phyloP scores from a whole-genome alignment of 176 grass and related monocot genomes.

The Oryza rufipogon region DNA sequence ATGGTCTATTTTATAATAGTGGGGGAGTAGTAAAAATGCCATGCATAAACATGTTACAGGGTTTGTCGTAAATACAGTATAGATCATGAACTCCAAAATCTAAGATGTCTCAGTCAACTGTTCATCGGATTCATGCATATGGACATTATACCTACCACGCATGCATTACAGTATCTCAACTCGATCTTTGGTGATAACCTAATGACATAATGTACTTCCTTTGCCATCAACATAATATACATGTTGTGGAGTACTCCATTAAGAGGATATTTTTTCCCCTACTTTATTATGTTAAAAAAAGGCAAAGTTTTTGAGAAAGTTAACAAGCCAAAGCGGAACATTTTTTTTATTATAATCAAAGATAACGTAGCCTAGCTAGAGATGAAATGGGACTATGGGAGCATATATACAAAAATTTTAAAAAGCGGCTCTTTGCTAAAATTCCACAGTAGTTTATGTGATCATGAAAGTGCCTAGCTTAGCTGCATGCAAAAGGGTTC shows the following conservation, averaged over 20 bases:
- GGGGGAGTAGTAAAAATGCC: too few relatives aligned
- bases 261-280: neutral
- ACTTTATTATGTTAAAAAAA: neutral
- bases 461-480: neutral
- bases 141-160: neutral
- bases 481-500: neutral
- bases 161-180: neutral
- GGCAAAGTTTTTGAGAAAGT: neutral
- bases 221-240: neutral
- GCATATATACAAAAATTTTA: neutral
- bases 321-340: neutral
- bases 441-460: neutral
- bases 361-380: neutral
- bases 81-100: too few relatives aligned
- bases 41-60: too few relatives aligned
- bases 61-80: too few relatives aligned
- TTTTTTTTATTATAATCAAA: neutral
- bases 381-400: neutral
- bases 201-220: neutral
- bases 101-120: neutral
- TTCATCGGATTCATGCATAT: neutral
- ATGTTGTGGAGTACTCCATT: neutral
- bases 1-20: too few relatives aligned
- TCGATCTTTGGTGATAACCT: neutral
- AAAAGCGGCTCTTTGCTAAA: neutral